Conservation (phyloP, 306 rosid species). For the Neltuma alba region DNA sequence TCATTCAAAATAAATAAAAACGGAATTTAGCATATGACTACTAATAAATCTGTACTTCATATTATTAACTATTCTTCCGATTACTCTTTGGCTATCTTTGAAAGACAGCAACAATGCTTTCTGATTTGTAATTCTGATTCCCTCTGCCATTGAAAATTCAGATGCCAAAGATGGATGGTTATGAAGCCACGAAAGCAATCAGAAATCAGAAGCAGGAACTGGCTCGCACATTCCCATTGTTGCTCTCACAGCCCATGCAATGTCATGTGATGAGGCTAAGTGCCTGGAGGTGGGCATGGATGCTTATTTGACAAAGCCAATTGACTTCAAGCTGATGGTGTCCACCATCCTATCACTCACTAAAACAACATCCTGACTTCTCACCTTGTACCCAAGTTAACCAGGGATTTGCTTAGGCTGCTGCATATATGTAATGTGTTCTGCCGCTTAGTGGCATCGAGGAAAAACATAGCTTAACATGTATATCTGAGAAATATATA, state of each 20-base stretch:
- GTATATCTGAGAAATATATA: slow-evolving; percentile 15
- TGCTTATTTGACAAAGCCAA: slow-evolving; percentile 97
- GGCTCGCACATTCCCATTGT: slow-evolving; percentile 82
- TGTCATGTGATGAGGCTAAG: slow-evolving; percentile 98
- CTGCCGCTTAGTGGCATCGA: slow-evolving; percentile 23
- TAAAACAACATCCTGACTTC: slow-evolving; percentile 44
- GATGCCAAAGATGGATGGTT: slow-evolving; percentile 99
- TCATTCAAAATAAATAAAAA: no score
- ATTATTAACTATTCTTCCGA: neutral
- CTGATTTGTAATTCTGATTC: slow-evolving; percentile 22
- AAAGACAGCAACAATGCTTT: neutral
- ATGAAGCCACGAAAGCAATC: slow-evolving; percentile 92
- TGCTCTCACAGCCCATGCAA: slow-evolving; percentile 98
- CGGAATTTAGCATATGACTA: no score
- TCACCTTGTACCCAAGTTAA: slow-evolving; percentile 27
- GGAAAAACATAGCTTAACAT: slow-evolving; percentile 24
- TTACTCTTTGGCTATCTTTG: neutral
- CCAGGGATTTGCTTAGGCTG: slow-evolving; percentile 28
- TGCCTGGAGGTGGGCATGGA: slow-evolving; percentile 99
- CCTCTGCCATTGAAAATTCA: slow-evolving; percentile 42
- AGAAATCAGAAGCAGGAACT: slow-evolving; percentile 84
- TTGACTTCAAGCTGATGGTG: slow-evolving; percentile 93
- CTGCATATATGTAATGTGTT: slow-evolving; percentile 32
- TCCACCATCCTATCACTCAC: slow-evolving; percentile 97
- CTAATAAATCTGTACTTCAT: neutral